Evolutionary conservation across 768 basidiomycete species (phyloP).

Genomic region (Trametes villosa): DNA sequence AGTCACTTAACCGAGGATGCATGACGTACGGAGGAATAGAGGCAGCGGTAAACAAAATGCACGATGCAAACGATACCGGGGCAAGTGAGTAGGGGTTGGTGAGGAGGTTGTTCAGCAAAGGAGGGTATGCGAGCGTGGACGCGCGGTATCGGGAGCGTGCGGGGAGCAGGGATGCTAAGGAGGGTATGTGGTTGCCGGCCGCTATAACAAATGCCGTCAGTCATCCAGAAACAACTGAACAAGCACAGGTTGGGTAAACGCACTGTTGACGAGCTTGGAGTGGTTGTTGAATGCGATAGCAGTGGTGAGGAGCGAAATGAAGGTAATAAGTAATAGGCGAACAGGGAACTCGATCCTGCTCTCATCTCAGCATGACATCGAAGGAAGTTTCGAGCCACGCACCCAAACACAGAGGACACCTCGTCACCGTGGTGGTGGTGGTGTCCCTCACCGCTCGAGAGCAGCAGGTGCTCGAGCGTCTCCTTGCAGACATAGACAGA

Average conservation of each 20-base stretch:
- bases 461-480: slow-evolving; percentile 88
- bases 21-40: slow-evolving; percentile 61
- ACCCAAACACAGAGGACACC: slow-evolving; percentile 46
- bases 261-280: slow-evolving; percentile 64
- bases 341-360: slow-evolving; percentile 70
- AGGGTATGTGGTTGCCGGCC: slow-evolving; percentile 65
- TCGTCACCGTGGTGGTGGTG: slow-evolving; percentile 74
- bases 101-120: slow-evolving; percentile 46
- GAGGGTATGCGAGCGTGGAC: slow-evolving; percentile 36
- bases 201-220: slow-evolving; percentile 40
- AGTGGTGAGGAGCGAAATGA: slow-evolving; percentile 60
- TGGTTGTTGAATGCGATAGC: slow-evolving; percentile 67
- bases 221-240: not conserved
- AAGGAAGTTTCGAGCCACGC: slow-evolving; percentile 32
- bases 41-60: slow-evolving; percentile 57
- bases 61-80: slow-evolving; percentile 60
- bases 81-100: slow-evolving; percentile 78
- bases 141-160: slow-evolving; percentile 42
- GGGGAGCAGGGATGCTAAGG: slow-evolving; percentile 52
- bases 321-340: slow-evolving; percentile 55
- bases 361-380: slow-evolving; percentile 31
- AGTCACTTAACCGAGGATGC: not conserved
- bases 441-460: slow-evolving; percentile 67
- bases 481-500: slow-evolving; percentile 97
- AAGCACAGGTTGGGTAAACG: slow-evolving; percentile 31